These are phyloP conservation scores for Remersonia thermophila DNA, from an alignment of 2,329 filamentous ascomycete genomes.

Conservation along the genomic window DNA sequence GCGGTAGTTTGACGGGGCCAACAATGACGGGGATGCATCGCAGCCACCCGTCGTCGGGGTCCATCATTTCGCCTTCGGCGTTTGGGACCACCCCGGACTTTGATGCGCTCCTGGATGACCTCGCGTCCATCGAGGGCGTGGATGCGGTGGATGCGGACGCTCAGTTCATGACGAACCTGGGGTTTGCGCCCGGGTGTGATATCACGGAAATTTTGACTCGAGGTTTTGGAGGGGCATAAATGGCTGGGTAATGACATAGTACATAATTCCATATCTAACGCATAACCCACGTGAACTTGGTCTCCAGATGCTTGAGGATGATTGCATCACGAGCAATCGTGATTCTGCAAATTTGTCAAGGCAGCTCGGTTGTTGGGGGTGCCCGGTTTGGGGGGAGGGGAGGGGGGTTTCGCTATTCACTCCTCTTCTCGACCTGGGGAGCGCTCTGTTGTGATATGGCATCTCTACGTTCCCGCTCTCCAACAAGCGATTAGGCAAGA, in stretches of 20 bases:
- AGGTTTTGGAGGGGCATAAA: slow-evolving; percentile 24
- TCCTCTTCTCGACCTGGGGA: no score
- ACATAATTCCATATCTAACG: no score
- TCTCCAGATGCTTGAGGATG: no score
- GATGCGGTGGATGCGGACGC: slow-evolving; percentile 42
- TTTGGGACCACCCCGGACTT: slow-evolving; percentile 28
- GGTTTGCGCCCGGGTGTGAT: slow-evolving; percentile 50
- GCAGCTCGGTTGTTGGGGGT: no score
- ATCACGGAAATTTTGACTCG: slow-evolving; percentile 29
- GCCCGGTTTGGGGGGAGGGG: no score
- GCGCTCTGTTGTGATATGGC: no score
- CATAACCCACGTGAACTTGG: no score
- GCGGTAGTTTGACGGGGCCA: background rate
- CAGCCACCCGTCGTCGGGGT: background rate
- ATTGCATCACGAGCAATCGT: no score
- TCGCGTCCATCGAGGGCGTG: slow-evolving; percentile 37
- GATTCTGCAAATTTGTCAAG: no score
- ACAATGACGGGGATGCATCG: no score
- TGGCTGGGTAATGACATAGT: background rate
- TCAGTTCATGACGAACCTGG: slow-evolving; percentile 55
- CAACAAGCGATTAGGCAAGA: slow-evolving; percentile 9
- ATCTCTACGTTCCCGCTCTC: background rate
- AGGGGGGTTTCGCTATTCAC: no score
- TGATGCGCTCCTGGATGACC: slow-evolving; percentile 39
- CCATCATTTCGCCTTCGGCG: slow-evolving; percentile 1